Conservation (phyloP, 2,329 filamentous ascomycete genomes). For the Xylaria polymorpha region DNA sequence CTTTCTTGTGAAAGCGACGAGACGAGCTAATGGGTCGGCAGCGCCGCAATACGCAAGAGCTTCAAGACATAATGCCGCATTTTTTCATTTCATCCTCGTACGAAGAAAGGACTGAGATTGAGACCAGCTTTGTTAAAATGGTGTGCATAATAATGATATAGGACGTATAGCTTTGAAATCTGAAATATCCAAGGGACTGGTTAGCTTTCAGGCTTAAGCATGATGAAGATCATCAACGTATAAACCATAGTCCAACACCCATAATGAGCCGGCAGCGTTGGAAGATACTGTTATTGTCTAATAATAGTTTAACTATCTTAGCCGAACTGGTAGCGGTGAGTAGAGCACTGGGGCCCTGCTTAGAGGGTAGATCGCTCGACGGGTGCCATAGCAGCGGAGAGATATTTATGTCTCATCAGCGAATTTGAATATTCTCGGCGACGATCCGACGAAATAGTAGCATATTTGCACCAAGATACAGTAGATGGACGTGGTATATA, state of each 20-base stretch:
- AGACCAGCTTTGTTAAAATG: neutral
- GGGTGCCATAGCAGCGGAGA: neutral
- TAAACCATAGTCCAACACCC: neutral
- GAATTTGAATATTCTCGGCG: neutral
- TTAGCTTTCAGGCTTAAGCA: neutral
- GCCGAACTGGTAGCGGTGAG: conserved; percentile 12
- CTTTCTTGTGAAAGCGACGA: neutral
- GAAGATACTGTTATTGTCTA: conserved; percentile 12
- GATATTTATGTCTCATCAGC: neutral
- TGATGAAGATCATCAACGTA: neutral
- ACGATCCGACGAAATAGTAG: conserved; percentile 12
- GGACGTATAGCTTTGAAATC: conserved; percentile 15
- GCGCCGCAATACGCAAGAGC: conserved; percentile 6
- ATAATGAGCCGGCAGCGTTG: conserved; percentile 13
- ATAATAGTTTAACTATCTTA: conserved; percentile 8
- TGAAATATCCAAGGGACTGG: neutral
- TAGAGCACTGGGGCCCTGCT: conserved; percentile 8
- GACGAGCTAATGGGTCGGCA: neutral
- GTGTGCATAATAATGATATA: conserved; percentile 18
- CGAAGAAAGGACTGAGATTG: neutral
- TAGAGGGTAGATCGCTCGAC: conserved; percentile 6
- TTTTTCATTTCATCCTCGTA: neutral
- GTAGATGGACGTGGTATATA: conserved; percentile 13
- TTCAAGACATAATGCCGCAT: conserved; percentile 9
- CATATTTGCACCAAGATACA: conserved; percentile 21